Evolutionary conservation across 768 basidiomycete genomes (phyloP).

Genomic region (Tulasnella sp.): DNA sequence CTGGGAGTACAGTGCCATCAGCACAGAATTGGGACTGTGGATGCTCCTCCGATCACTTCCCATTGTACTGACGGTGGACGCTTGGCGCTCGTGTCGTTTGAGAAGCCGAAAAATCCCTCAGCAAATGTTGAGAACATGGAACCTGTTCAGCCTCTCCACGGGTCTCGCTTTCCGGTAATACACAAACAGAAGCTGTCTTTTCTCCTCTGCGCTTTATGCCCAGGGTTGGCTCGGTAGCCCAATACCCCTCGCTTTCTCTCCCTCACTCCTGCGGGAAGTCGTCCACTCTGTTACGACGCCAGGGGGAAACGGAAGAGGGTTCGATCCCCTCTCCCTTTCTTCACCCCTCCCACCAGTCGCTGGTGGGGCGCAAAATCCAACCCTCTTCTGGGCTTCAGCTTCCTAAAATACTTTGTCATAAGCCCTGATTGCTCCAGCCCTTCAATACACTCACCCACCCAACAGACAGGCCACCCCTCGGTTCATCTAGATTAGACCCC

Average conservation of each 20-base stretch:
- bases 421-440: background rate
- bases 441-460: background rate
- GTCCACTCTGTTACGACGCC: background rate
- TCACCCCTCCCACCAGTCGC: background rate
- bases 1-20: background rate
- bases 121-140: background rate
- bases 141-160: background rate
- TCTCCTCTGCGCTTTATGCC: background rate
- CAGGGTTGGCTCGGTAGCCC: background rate
- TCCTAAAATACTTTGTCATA: background rate
- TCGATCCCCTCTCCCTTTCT: background rate
- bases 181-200: background rate
- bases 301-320: background rate
- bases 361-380: background rate
- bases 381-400: background rate
- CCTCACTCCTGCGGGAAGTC: background rate
- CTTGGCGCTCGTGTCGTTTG: background rate
- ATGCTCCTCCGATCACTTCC: background rate
- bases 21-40: too few relatives aligned
- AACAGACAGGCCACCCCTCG: background rate
- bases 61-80: background rate
- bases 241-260: background rate
- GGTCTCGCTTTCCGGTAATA: background rate
- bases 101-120: background rate
- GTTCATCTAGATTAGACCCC: slow-evolving; percentile 7